phyloP scores from a whole-genome alignment of 345 rosid genomes.

The Luvunga scandens region DNA sequence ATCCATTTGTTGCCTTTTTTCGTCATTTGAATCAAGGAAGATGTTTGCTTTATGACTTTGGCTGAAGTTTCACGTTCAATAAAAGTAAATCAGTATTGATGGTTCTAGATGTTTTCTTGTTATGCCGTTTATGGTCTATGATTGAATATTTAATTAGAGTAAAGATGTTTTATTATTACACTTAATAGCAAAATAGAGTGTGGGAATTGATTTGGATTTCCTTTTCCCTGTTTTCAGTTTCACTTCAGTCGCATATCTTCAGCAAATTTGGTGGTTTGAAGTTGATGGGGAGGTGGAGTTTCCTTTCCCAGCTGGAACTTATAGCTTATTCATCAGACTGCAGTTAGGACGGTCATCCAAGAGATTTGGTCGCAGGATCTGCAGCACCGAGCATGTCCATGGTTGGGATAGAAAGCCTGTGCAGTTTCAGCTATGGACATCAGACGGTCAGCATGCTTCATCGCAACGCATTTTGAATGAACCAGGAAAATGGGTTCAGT shows the following conservation, averaged over 20 bases:
- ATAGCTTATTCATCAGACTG: constrained; percentile 84
- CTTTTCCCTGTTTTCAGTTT: constrained; percentile 46
- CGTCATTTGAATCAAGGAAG: neutral
- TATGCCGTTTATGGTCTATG: neutral
- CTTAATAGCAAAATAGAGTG: neutral
- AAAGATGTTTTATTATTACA: neutral
- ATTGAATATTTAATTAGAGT: no score
- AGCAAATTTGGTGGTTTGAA: constrained; percentile 98
- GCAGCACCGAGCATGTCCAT: constrained; percentile 74
- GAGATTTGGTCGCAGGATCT: constrained; percentile 69
- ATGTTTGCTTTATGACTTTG: neutral
- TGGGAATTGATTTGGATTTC: constrained; percentile 13
- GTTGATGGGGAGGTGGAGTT: constrained; percentile 87
- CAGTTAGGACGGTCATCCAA: constrained; percentile 61
- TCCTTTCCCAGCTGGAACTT: constrained; percentile 80
- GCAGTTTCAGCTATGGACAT: constrained; percentile 81
- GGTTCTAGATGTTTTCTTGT: neutral
- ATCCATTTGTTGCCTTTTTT: neutral
- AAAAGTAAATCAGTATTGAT: neutral
- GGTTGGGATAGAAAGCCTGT: constrained; percentile 94
- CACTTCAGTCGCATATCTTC: constrained; percentile 73
- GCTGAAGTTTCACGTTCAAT: neutral
- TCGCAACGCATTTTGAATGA: constrained; percentile 65
- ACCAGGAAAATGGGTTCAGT: constrained; percentile 70
- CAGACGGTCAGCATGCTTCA: constrained; percentile 76